Percentiles rank a stretch among this genome's conserved stretches.
Evolutionary conservation across 345 rosid genomes (phyloP).

Genomic region (Salix purpurea): DNA sequence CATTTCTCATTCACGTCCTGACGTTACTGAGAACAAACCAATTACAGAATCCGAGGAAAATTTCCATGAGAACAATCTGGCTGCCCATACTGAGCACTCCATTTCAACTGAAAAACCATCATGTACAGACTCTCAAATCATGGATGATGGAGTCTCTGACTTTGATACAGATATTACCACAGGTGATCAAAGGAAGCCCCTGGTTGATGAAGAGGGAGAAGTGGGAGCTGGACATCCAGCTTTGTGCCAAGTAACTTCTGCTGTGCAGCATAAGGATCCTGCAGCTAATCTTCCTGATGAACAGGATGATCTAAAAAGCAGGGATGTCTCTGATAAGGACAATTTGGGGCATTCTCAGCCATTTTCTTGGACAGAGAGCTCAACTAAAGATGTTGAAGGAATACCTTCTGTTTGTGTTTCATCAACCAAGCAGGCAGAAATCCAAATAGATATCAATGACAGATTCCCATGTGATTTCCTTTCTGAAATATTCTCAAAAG

Average conservation of each 20-base stretch:
- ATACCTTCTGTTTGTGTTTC: slow-evolving; percentile 29
- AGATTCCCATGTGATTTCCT: slow-evolving; percentile 79
- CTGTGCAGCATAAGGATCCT: slow-evolving; percentile 27
- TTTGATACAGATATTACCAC: slow-evolving; percentile 6
- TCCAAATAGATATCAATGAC: slow-evolving; percentile 75
- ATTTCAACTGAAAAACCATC: slow-evolving; percentile 25
- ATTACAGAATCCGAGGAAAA: slow-evolving; percentile 42
- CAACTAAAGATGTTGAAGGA: slow-evolving; percentile 28
- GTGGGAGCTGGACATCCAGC: slow-evolving; percentile 32
- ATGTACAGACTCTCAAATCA: slow-evolving; percentile 25
- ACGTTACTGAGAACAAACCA: slow-evolving; percentile 37
- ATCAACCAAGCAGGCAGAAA: slow-evolving; percentile 58
- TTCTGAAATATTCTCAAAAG: slow-evolving; percentile 66
- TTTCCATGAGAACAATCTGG: slow-evolving; percentile 32
- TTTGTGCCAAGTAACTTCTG: slow-evolving; percentile 21
- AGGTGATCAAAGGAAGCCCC: slow-evolving; percentile 20
- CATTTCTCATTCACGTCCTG: slow-evolving; percentile 46
- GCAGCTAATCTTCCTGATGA: slow-evolving; percentile 25
- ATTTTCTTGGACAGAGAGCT: slow-evolving; percentile 34
- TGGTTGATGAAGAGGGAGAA: slow-evolving; percentile 16
- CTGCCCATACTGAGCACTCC: slow-evolving; percentile 46
- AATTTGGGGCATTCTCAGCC: slow-evolving; percentile 20
- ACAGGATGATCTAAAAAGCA: slow-evolving; percentile 7
- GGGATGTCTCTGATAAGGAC: background rate
- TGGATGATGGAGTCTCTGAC: slow-evolving; percentile 35